Evolutionary conservation across 768 basidiomycete species (phyloP).

Genomic region (Trametes cinnabarina): DNA sequence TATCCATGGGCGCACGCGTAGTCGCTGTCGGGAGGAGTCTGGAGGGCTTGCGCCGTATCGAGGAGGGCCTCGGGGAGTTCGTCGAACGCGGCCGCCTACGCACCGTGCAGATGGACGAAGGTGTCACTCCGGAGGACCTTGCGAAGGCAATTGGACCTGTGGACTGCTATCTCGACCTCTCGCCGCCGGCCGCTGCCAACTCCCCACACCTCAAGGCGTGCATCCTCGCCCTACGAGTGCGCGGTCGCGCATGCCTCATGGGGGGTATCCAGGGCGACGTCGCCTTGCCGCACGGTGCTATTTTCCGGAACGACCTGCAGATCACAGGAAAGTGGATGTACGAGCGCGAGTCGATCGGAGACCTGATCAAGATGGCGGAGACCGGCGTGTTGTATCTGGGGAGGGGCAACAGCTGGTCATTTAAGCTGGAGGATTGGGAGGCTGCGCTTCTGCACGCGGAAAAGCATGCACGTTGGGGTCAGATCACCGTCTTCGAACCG

Average conservation of each 20-base stretch:
- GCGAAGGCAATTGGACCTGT: neutral
- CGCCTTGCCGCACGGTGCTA: neutral
- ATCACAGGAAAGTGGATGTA: neutral
- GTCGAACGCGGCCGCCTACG: neutral
- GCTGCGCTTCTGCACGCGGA: neutral
- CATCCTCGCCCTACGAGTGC: neutral
- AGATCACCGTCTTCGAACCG: neutral
- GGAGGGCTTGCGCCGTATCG: neutral
- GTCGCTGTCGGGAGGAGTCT: neutral
- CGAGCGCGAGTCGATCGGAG: neutral
- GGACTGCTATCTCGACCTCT: neutral
- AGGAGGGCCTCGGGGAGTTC: neutral
- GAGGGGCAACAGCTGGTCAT: neutral
- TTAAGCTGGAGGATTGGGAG: neutral
- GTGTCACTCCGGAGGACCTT: neutral
- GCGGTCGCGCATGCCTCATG: neutral
- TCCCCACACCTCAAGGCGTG: neutral
- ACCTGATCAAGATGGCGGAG: neutral
- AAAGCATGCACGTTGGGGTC: neutral
- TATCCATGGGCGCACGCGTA: neutral
- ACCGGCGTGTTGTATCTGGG: neutral
- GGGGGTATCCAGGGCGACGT: neutral
- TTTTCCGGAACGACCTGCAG: neutral
- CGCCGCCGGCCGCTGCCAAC: neutral
- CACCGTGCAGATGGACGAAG: neutral